A percentile compares a stretch with the other conserved stretches of the same genome.
Evolutionary conservation across 2,329 filamentous ascomycete species (phyloP).

Genomic region (Aspergillus aculeatinus): DNA sequence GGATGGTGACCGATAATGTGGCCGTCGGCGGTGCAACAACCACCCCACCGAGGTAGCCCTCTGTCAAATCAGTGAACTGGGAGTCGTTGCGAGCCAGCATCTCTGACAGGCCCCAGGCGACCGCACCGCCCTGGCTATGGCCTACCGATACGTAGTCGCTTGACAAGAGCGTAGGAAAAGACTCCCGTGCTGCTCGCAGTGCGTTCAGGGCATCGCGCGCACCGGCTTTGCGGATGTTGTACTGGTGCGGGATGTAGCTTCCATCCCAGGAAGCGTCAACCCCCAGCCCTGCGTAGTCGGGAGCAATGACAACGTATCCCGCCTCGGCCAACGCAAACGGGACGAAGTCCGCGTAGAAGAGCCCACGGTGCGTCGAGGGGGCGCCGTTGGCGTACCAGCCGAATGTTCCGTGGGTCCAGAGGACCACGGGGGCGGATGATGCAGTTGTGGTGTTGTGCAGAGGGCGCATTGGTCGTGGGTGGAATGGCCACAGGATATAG

Average conservation of each 20-base stretch:
- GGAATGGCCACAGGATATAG: constrained; percentile 53
- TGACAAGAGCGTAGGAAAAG: constrained; percentile 40
- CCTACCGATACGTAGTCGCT: constrained; percentile 47
- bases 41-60: not conserved
- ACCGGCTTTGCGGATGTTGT: constrained; percentile 36
- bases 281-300: constrained; percentile 25
- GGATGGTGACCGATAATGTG: not conserved
- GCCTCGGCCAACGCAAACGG: constrained; percentile 44
- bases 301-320: constrained; percentile 37
- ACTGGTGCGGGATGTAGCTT: constrained; percentile 43
- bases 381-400: constrained; percentile 42
- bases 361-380: constrained; percentile 43
- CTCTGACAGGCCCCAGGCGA: constrained; percentile 39
- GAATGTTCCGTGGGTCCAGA: constrained; percentile 49
- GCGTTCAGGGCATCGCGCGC: constrained; percentile 49
- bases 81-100: constrained; percentile 12
- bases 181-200: constrained; percentile 42
- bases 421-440: constrained; percentile 30
- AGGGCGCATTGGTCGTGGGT: constrained; percentile 18
- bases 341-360: constrained; percentile 44
- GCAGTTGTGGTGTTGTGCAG: not conserved
- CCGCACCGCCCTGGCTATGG: constrained; percentile 50
- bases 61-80: constrained; percentile 7
- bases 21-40: constrained; percentile 4
- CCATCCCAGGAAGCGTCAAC: constrained; percentile 36